A percentile compares a stretch with the other conserved stretches of the same genome.
Conservation (phyloP, 2,329 filamentous ascomycete genomes). For the Neopestalotiopsis sp. region DNA sequence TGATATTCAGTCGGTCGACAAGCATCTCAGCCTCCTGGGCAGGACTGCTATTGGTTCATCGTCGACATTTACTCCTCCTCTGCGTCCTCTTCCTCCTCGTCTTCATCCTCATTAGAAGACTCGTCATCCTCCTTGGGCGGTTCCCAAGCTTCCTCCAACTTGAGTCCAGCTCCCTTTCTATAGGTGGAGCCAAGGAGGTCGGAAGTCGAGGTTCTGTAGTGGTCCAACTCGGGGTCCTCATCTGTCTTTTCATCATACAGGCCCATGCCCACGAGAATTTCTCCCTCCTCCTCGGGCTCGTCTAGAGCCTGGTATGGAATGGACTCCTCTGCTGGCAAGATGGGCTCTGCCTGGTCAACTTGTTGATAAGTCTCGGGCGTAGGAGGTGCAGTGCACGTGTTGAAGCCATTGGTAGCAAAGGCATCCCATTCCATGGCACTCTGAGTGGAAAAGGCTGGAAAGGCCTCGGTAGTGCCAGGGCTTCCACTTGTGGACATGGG, state of each 20-base stretch:
- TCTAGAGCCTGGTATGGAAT: slow-evolving; percentile 55
- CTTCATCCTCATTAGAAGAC: slow-evolving; percentile 62
- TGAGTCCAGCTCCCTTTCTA: slow-evolving; percentile 72
- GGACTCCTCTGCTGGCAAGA: slow-evolving; percentile 52
- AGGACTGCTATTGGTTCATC: not conserved
- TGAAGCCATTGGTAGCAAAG: slow-evolving; percentile 50
- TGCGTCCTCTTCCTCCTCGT: slow-evolving; percentile 55
- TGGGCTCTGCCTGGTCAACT: slow-evolving; percentile 52
- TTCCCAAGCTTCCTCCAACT: slow-evolving; percentile 81
- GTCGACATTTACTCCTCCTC: slow-evolving; percentile 46
- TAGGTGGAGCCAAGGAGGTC: slow-evolving; percentile 58
- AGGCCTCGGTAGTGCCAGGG: slow-evolving; percentile 36
- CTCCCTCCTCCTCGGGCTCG: slow-evolving; percentile 61
- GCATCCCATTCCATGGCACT: slow-evolving; percentile 48
- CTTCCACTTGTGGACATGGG: slow-evolving; percentile 30
- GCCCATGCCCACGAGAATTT: slow-evolving; percentile 82
- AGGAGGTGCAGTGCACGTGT: slow-evolving; percentile 56
- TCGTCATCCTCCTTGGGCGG: slow-evolving; percentile 63
- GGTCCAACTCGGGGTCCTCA: slow-evolving; percentile 55
- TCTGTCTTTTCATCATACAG: slow-evolving; percentile 71
- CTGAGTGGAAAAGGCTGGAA: slow-evolving; percentile 33
- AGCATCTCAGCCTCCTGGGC: slow-evolving; percentile 18
- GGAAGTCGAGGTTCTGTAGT: slow-evolving; percentile 59
- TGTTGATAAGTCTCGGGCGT: slow-evolving; percentile 64
- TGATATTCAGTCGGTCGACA: not conserved